Evolutionary conservation across 768 basidiomycete genomes (phyloP).

Genomic region (Termitomyces heimii): DNA sequence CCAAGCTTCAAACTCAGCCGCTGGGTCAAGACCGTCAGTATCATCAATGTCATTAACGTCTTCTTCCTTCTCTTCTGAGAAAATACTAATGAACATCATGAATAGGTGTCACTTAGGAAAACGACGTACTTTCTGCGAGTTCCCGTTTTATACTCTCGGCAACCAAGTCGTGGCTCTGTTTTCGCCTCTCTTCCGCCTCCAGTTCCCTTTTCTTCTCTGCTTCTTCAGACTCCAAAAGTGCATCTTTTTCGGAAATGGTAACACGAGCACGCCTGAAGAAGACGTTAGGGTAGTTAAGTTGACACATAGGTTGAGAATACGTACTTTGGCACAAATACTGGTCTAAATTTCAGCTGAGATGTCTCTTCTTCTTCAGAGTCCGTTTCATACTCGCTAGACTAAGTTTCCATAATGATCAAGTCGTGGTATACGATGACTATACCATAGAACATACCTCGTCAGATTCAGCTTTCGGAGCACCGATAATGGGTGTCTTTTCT

Average conservation of each 20-base stretch:
- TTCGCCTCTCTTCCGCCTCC: conserved; percentile 77
- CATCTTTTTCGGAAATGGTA: conserved; percentile 67
- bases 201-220: conserved; percentile 59
- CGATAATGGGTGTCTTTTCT: conserved; percentile 11
- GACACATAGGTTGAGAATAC: conserved; percentile 18
- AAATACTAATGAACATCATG: neutral
- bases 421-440: neutral
- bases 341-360: conserved; percentile 75
- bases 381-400: conserved; percentile 88
- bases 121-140: conserved; percentile 79
- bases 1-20: conserved; percentile 94
- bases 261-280: conserved; percentile 60
- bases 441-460: conserved; percentile 38
- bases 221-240: conserved; percentile 73
- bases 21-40: conserved; percentile 87
- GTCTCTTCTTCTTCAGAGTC: conserved; percentile 75
- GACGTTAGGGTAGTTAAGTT: neutral
- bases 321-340: conserved; percentile 93
- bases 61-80: conserved; percentile 87
- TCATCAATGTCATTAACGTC: conserved; percentile 88
- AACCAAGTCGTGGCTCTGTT: conserved; percentile 87
- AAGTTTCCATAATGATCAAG: conserved; percentile 11
- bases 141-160: conserved; percentile 92
- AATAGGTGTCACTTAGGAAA: neutral
- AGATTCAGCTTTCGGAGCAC: conserved; percentile 19